Evolutionary conservation across 805 yeast species (phyloP), one percentile per base, ranked within the genome.

Genomic region (Pichia paraexigua): DNA sequence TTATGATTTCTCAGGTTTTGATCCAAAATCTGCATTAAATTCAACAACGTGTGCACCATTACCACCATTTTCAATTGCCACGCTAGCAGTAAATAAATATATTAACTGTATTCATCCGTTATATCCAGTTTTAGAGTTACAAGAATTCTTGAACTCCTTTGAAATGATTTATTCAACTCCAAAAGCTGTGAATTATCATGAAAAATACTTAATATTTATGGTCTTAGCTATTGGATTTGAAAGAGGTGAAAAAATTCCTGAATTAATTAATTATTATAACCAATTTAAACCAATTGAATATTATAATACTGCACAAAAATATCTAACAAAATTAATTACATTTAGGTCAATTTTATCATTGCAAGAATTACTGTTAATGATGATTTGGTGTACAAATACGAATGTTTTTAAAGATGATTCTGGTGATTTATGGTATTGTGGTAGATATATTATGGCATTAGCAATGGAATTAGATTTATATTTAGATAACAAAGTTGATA

Each of bases 391-490:
- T 50, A 48, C 52, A 11, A 56, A 53, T 46, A 55, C 62, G 1
- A 57, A 51, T 45, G 55, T 62, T 6, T 45, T 61, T 10, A 53
- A 56, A 27, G 63, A 61, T 48, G 64, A 61, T 50, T 54, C 57
- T 46, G 64, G 64, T 1, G 63, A 61, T 45, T 51, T 60, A 35
- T 61, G 64, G 63, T 56, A 60, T 45, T 39, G 60, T 48, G 55
- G 62, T 32, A 53, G 64, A 35, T 61, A 59, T 45, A 53, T 56
- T 24, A 60, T 61, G 63, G 59, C 64, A 8, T 48, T 61, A 13
- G 63, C 63, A 8, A 59, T 61, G 61, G 64, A 61, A 42, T 49
- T 60, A 28, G 59, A 63, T 17, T 55, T 61, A 8, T 62, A 60
- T 48, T 37, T 60, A 22, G 55, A 40, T 47, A 56, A 53, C 30